Evolutionary conservation across 2,329 filamentous ascomycete genomes (phyloP).

Genomic region (Sarocladium kiliense): DNA sequence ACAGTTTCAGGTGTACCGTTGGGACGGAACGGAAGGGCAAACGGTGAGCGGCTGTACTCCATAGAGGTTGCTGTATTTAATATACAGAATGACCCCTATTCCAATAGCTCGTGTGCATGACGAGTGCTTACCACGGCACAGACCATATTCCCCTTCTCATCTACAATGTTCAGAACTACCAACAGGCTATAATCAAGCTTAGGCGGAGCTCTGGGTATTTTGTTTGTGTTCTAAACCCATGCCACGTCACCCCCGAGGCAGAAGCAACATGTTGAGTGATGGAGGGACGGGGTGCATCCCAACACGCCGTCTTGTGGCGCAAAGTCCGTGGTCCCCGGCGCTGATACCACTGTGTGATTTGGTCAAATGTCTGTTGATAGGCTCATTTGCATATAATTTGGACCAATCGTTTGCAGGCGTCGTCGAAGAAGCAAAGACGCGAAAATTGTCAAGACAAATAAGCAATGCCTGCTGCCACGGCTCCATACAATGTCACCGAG

Average conservation of each 20-base stretch:
- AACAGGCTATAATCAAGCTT: no score
- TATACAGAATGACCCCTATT: not conserved
- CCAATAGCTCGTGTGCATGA: not conserved
- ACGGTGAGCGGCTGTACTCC: not conserved
- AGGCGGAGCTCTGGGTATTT: no score
- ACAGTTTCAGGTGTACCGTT: not conserved
- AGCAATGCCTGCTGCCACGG: not conserved
- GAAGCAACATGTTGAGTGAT: constrained; percentile 3
- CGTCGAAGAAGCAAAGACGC: not conserved
- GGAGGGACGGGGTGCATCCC: constrained; percentile 1
- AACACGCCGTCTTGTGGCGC: not conserved
- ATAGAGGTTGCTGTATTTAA: not conserved
- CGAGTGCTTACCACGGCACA: no score
- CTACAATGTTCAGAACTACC: no score
- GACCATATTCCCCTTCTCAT: no score
- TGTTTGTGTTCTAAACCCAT: no score
- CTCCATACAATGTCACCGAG: not conserved
- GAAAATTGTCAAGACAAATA: not conserved
- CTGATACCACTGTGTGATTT: not conserved
- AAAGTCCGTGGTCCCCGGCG: not conserved
- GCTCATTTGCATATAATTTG: not conserved
- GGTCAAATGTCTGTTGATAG: not conserved
- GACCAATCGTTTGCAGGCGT: not conserved
- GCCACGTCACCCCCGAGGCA: constrained; percentile 1
- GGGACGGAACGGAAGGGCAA: not conserved